A percentile compares a stretch with the other conserved stretches of the same genome.
Evolutionary conservation across 805 yeast species (phyloP).

Genomic region (Dipodascus albidus): DNA sequence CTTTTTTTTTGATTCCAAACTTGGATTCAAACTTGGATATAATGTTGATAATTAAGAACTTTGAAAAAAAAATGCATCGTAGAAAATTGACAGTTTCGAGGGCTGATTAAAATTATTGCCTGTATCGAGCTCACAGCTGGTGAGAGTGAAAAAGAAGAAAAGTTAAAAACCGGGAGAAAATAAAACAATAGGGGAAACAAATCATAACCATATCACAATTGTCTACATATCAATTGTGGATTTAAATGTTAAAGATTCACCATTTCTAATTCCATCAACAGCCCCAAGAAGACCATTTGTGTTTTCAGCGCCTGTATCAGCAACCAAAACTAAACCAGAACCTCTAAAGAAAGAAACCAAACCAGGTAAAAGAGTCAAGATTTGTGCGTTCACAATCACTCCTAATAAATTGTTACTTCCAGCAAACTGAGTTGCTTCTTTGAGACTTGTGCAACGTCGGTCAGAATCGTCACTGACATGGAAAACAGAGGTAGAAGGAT

Average conservation of each 20-base stretch:
- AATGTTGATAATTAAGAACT: no score
- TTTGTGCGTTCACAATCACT: slow-evolving; percentile 58
- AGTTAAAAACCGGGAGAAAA: neutral
- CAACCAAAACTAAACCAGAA: slow-evolving; percentile 77
- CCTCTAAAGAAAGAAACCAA: slow-evolving; percentile 64
- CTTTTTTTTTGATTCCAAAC: no score
- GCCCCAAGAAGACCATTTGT: slow-evolving; percentile 16
- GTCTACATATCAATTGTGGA: slow-evolving; percentile 40
- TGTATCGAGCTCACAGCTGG: no score
- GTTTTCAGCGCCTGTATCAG: slow-evolving; percentile 21
- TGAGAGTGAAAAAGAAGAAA: no score
- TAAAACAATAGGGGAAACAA: neutral
- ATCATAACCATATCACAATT: neutral
- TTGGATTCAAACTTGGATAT: no score
- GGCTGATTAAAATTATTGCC: no score
- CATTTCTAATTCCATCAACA: slow-evolving; percentile 57
- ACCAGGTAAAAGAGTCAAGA: slow-evolving; percentile 64
- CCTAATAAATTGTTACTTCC: slow-evolving; percentile 78
- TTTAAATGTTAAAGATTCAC: slow-evolving; percentile 53
- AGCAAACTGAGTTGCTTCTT: slow-evolving; percentile 75
- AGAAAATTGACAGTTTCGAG: no score
- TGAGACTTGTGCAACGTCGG: slow-evolving; percentile 43
- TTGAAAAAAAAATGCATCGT: no score
- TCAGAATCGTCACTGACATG: slow-evolving; percentile 19
- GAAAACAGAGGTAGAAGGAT: slow-evolving; percentile 21